Base-by-base conservation (phyloP, 139 green algal species). In the Volvox reticuliferus region DNA sequence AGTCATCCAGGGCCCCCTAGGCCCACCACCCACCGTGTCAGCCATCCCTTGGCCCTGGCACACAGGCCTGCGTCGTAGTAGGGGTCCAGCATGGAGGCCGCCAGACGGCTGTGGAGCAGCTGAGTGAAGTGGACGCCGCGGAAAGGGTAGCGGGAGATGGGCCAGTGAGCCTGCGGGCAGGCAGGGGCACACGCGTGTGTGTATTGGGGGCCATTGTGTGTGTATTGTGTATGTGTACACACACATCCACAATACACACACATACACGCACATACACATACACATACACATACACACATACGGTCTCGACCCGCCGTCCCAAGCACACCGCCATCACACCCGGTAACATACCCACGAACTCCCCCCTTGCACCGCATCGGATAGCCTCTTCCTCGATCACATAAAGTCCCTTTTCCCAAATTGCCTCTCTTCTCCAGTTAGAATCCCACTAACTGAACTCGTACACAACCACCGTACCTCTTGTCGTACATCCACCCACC, bases 131-230 rank as follows among this genome's bases (percentile, higher is more conserved):
- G 83, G 28, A 68, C 2, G 12, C 68, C 68, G 67, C 21, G 32
- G 16, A 89, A 68, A 9, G 83, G 83, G 83, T 81, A 80, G 16
- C 83, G 83, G 1, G 83, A 69, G 24, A 89, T 80, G 67, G 67
- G 83, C 83, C 83, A 89, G 68, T 89, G 83, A 17, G 68, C 83
- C 83, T 89, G 83, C 3, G 33, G 63, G 81, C 55, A 61, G 28
- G 62, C 55, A 61, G 55, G 9, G 80, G 44, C 44, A 9, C 9
- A 9, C 44, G 9, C 9, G 44, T 55, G 44, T 55, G 44, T 55
- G 9, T 55, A 9, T 14, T 14, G 44, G 44, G 44, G 44, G 68
- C 6, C 2, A 3, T 76, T 28, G 68, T 26, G 68, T n/a, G 68
- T 76, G 68, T 76, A n/a, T n/a, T n/a, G 26, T 76, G 44, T 55